Base-by-base conservation (phyloP, 202 grass and related monocot species). In the Cymbopogon flexuosus region DNA sequence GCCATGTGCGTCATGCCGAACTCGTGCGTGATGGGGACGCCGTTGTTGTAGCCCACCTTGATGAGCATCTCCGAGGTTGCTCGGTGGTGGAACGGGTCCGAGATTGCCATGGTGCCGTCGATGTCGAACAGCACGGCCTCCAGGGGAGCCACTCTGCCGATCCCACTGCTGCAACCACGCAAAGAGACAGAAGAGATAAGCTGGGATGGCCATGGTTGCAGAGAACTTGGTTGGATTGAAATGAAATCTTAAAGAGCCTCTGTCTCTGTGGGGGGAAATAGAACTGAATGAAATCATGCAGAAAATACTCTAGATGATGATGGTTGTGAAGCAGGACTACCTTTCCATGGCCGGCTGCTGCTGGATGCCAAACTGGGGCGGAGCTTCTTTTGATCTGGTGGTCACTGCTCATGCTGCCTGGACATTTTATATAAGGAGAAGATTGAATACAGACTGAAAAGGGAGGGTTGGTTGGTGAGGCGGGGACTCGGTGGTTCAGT, bases 71-170 rank as follows among this genome's bases (percentile, higher is more conserved):
- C 91, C 35, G 91, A 88, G 57, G 87, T 92, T 73, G 94, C 86
- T 0, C 70, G 12, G 88, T 97, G 81, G 64, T 92, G 94, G 79
- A 90, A 90, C 1, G 94, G 94, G 83, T 97, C 94, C 1, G 91
- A 90, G 34, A 87, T 77, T 46, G 81, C 68, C 75, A 97, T 76
- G 0, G 90, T 97, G 65, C 92, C 94, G 45, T 97, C 90, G 77
- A 97, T 86, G 78, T 97, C 95, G 72, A 97, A 93, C 59, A 97
- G 77, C 14, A 97, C 52, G 27, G 94, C 92, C 47, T 88, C 90
- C 29, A 97, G 70, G 6, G 88, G 88, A 49, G 89, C 62, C 34
- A 90, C 45, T 16, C 71, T 81, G 59, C 13, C 83, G 19, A 90
- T 87, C 79, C 59, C 41, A 1, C 75, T 49, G 75, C 10, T 51